These are phyloP conservation scores for Guadua angustifolia DNA, from an alignment of 176 grass and related monocot species.

Conservation along the genomic window DNA sequence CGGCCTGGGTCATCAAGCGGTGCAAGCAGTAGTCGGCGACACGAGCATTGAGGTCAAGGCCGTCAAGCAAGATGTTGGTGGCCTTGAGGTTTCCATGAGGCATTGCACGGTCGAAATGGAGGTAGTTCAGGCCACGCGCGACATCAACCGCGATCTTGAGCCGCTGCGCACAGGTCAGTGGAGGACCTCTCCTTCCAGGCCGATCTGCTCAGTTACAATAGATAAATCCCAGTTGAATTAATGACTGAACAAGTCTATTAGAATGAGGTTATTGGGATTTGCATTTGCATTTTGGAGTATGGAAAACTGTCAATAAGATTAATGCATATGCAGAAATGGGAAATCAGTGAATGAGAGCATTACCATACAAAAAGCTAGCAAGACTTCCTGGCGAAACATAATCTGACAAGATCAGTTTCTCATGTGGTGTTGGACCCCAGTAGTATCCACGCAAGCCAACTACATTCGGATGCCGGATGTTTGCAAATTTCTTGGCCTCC, in stretches of 20 bases:
- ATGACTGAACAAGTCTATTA: conserved; percentile 1
- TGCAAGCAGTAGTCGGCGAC: conserved; percentile 88
- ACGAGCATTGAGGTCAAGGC: conserved; percentile 85
- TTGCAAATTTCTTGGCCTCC: conserved; percentile 94
- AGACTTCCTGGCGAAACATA: conserved; percentile 91
- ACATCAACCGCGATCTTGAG: conserved; percentile 86
- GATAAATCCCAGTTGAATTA: neutral
- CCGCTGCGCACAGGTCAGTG: conserved; percentile 87
- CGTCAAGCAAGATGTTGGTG: conserved; percentile 83
- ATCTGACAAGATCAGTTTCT: conserved; percentile 94
- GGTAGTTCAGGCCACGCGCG: conserved; percentile 92
- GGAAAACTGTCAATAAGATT: neutral
- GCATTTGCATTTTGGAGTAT: neutral
- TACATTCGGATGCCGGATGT: conserved; percentile 95
- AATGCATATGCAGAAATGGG: conserved; percentile 12
- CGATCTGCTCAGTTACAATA: conserved; percentile 60
- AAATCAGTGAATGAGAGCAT: conserved; percentile 16
- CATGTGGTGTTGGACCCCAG: conserved; percentile 96
- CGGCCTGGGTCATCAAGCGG: conserved; percentile 87
- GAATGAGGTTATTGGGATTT: neutral
- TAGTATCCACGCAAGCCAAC: conserved; percentile 93
- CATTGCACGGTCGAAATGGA: conserved; percentile 90
- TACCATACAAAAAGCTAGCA: conserved; percentile 93
- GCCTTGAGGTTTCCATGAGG: conserved; percentile 98
- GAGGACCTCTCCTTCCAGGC: conserved; percentile 81